Evolutionary conservation across 2,329 filamentous ascomycete genomes (phyloP), one percentile per base, ranked within the genome.

Genomic region (Neonectria ditissima): DNA sequence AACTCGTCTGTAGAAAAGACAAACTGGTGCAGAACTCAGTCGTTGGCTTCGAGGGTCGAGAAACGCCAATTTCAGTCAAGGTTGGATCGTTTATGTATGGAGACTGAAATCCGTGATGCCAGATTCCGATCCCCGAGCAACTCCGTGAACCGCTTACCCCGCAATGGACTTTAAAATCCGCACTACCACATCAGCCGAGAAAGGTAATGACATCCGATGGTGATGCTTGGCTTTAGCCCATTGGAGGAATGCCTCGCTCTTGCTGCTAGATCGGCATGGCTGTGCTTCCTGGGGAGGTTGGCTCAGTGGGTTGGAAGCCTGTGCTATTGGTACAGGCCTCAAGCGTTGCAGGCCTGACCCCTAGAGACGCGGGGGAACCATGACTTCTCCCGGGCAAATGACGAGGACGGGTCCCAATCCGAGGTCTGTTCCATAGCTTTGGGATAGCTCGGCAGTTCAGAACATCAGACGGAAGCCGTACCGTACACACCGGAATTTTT

Each of bases 71-170:
- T 53, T 47, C 41, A 53, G 55, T 34, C 34, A 58, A 60, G 64
- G 63, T 59, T 34, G 59, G 63, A 65, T 63, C 59, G 65, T 70
- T 74, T 73, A 69, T 67, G 69, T 69, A 70, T 66, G 65, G 44
- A 64, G 61, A 59, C 66, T 61, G 63, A 66, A 69, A 59, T 48
- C 52, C 67, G 63, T 57, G 55, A 59, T 39, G 59, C 59, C 60
- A 74, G 66, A 74, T 73, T 65, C 72, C 72, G 72, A 74, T 74
- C 69, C 63, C 72, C 72, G 72, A 74, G 55, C 68, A 69, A 65
- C 69, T 73, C 72, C 72, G 72, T 62, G 37, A 63, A 55, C 37
- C 52, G 52, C 56, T 44, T 73, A 73, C 72, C 72, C 72, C 72
- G 72, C 72, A 73, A 73, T 71, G 65, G 64, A 65, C 54, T 63